Conservation (phyloP, 2,329 filamentous ascomycete genomes). For the Monilinia fructicola region DNA sequence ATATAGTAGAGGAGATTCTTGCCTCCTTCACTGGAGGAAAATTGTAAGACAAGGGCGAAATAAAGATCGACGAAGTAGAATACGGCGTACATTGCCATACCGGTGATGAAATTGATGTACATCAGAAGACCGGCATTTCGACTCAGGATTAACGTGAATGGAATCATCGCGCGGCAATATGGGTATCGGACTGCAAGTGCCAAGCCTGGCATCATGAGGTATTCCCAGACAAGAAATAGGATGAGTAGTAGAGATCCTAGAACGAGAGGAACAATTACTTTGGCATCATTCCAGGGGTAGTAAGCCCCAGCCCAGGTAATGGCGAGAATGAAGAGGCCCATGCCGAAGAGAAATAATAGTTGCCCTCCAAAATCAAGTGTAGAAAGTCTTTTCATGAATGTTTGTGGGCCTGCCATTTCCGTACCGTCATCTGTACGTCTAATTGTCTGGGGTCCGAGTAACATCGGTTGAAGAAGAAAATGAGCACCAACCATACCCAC, state of each 20-base stretch:
- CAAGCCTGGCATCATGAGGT: slow-evolving; percentile 48
- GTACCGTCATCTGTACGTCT: slow-evolving; percentile 48
- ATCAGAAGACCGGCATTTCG: slow-evolving; percentile 62
- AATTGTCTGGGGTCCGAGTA: slow-evolving; percentile 51
- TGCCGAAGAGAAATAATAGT: slow-evolving; percentile 49
- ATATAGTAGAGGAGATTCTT: slow-evolving; percentile 62
- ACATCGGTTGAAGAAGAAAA: slow-evolving; percentile 57
- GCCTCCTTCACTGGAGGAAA: slow-evolving; percentile 52
- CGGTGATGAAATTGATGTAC: slow-evolving; percentile 59
- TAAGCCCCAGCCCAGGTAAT: slow-evolving; percentile 46
- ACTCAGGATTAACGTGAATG: slow-evolving; percentile 56
- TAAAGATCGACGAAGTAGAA: slow-evolving; percentile 71
- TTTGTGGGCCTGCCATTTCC: slow-evolving; percentile 36
- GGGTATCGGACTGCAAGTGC: slow-evolving; percentile 51
- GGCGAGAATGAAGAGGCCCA: slow-evolving; percentile 46
- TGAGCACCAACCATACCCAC: slow-evolving; percentile 54
- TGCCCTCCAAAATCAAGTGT: slow-evolving; percentile 58
- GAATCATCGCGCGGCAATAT: slow-evolving; percentile 61
- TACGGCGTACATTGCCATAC: slow-evolving; percentile 51
- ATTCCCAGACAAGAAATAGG: slow-evolving; percentile 46
- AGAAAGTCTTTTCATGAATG: slow-evolving; percentile 46
- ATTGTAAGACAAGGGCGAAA: slow-evolving; percentile 61
- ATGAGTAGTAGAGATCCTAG: slow-evolving; percentile 43
- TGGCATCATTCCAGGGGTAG: slow-evolving; percentile 44
- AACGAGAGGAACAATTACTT: slow-evolving; percentile 45